Evolutionary conservation across 129 eudicot genomes (phyloP).

Genomic region (Chrysanthemum lavandulifolium): DNA sequence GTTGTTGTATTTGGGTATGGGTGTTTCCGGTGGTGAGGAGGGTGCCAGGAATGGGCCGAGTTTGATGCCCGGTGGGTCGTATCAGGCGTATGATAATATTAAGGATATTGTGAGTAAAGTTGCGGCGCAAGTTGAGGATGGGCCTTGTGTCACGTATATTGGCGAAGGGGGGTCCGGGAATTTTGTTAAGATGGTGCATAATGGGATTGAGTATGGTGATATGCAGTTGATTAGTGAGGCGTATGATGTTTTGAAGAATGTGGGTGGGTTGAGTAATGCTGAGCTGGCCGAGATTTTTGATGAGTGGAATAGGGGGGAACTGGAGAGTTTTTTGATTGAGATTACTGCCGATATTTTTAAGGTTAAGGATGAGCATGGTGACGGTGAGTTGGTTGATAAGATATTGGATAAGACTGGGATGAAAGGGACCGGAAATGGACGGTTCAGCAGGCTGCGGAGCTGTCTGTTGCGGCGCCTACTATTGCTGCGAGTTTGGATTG

Average conservation of each 20-base stretch:
- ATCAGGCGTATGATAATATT: conserved; percentile 60
- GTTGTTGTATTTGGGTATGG: conserved; percentile 82
- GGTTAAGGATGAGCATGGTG: conserved; percentile 63
- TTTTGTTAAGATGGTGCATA: conserved; percentile 93
- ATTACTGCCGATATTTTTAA: conserved; percentile 81
- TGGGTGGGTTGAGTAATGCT: conserved; percentile 55
- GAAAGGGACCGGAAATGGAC: conserved; percentile 99
- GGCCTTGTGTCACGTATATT: conserved; percentile 88
- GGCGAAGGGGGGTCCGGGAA: conserved; percentile 93
- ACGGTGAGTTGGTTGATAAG: conserved; percentile 82
- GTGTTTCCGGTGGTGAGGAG: conserved; percentile 93
- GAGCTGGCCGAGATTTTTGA: conserved; percentile 75
- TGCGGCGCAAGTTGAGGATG: conserved; percentile 92
- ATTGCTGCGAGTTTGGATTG: conserved; percentile 84
- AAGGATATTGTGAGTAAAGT: conserved; percentile 65
- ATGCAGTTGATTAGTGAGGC: conserved; percentile 94
- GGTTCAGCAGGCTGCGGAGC: conserved; percentile 96
- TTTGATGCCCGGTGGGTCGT: conserved; percentile 90
- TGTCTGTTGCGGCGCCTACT: conserved; percentile 80
- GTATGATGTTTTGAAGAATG: conserved; percentile 78
- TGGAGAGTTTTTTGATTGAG: conserved; percentile 86
- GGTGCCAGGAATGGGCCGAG: conserved; percentile 84
- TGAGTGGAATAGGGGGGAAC: conserved; percentile 90
- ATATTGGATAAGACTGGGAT: conserved; percentile 93
- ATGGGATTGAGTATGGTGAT: conserved; percentile 96